Conservation (phyloP, 2,329 filamentous ascomycete genomes). For the Microsporum canis region DNA sequence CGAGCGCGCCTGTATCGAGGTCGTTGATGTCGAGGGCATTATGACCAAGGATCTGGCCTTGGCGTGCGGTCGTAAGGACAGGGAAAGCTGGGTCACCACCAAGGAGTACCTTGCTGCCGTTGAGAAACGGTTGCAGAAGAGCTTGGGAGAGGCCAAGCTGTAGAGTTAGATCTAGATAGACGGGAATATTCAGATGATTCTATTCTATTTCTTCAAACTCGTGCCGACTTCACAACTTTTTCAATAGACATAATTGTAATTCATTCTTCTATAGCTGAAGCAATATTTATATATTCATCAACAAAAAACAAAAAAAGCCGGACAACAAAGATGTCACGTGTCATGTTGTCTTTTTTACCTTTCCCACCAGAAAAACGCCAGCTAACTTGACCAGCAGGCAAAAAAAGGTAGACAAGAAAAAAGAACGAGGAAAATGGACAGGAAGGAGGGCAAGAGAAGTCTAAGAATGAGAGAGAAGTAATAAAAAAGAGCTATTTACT, state of each 20-base stretch:
- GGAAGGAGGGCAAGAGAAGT: background rate
- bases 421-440: background rate
- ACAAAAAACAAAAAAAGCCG: background rate
- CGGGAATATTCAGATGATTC: background rate
- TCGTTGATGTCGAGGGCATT: slow-evolving; percentile 83
- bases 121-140: slow-evolving; percentile 73
- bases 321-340: background rate
- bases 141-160: slow-evolving; percentile 37
- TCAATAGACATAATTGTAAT: background rate
- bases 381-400: background rate
- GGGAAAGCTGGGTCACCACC: slow-evolving; percentile 81
- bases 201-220: background rate
- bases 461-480: background rate
- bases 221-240: background rate
- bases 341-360: background rate
- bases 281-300: background rate
- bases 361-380: background rate
- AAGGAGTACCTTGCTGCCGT: slow-evolving; percentile 85
- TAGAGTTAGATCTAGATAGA: slow-evolving; percentile 1
- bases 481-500: slow-evolving; percentile 1
- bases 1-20: slow-evolving; percentile 87
- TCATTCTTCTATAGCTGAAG: background rate
- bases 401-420: background rate
- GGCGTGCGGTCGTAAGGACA: slow-evolving; percentile 75
- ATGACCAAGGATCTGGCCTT: slow-evolving; percentile 99